Evolutionary conservation across 805 yeast genomes (phyloP), one percentile per base, ranked within the genome.

Genomic region (Wickerhamiella alocasiicola): DNA sequence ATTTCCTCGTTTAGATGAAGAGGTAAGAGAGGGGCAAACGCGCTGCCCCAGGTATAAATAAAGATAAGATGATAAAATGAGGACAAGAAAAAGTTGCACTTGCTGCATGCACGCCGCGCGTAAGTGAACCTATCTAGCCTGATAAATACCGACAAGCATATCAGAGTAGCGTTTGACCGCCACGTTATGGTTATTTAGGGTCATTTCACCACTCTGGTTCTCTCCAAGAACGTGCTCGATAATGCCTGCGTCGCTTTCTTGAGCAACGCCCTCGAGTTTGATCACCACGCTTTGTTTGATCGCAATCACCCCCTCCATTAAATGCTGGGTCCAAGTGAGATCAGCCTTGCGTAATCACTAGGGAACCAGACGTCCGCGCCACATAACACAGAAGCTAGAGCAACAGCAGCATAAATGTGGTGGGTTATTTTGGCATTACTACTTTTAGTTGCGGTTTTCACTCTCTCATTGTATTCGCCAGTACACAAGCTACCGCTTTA

Each of bases 401-500:
- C 7, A 23, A 7, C 26, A 7, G 26, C 26, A 23, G 11, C 26
- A 11, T 7, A 35, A n/a, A 30, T 39, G 36, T 39, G 33, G 36
- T 30, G 29, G 38, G 31, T 37, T 15, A 20, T 39, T 21, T 21
- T 41, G 2, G 27, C 31, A 19, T n/a, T 35, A 5, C 30, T 41
- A 6, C 26, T 27, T 25, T 15, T 23, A n/a, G 31, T 35, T 13
- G 34, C 43, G 16, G 30, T 41, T 19, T 30, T 35, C 6, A 31
- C 20, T 4, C 31, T 41, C 9, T 19, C 35, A 7, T n/a, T 25
- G 16, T 41, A 26, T 30, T 11, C 40, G 2, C 44, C 40, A 13
- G 24, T 36, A 9, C 36, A 36, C 28, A 31, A 26, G 20, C 27
- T 50, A 21, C 55, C 56, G 4, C 25, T 42, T 4, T 51, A 44